Conservation (phyloP, 768 basidiomycete species). For the Flagelloscypha sp. region DNA sequence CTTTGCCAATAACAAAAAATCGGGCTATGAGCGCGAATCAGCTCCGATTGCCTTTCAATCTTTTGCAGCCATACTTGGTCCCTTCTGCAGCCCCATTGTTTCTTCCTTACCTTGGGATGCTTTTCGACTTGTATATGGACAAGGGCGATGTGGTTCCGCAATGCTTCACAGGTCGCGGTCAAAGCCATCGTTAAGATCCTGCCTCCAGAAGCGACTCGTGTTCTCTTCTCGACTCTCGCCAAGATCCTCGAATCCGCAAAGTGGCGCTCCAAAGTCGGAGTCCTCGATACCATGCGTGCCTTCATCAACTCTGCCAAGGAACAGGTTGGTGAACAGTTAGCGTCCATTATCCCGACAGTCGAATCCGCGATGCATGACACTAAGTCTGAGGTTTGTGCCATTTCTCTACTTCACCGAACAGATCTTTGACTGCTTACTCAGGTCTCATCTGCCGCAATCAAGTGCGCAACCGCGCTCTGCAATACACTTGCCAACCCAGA, state of each 20-base stretch:
- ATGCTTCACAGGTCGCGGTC: conserved; percentile 69
- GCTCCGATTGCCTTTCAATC: conserved; percentile 76
- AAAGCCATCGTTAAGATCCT: conserved; percentile 79
- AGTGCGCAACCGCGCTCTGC: conserved; percentile 86
- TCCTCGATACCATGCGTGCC: conserved; percentile 73
- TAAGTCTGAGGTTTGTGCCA: conserved; percentile 69
- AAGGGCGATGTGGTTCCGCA: conserved; percentile 88
- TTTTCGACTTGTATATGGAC: conserved; percentile 86
- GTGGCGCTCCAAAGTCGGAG: conserved; percentile 94
- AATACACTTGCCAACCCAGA: conserved; percentile 90
- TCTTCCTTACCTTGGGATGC: conserved; percentile 62
- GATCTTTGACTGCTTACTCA: conserved; percentile 18
- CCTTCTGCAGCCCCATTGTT: conserved; percentile 65
- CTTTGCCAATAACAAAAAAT: conserved; percentile 79
- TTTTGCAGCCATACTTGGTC: conserved; percentile 60
- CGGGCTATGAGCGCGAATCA: conserved; percentile 83
- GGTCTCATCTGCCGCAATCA: conserved; percentile 82
- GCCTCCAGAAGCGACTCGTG: conserved; percentile 71
- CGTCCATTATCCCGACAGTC: conserved; percentile 72
- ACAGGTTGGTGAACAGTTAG: conserved; percentile 77
- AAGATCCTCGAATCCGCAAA: conserved; percentile 76
- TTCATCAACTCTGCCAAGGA: conserved; percentile 65
- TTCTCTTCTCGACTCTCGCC: conserved; percentile 63
- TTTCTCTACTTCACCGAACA: not conserved
- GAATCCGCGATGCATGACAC: conserved; percentile 95